Percentiles rank a stretch among this genome's conserved stretches.
Conservation (phyloP, 1,139 yeast species). For the Suhomyces guaymorum region DNA sequence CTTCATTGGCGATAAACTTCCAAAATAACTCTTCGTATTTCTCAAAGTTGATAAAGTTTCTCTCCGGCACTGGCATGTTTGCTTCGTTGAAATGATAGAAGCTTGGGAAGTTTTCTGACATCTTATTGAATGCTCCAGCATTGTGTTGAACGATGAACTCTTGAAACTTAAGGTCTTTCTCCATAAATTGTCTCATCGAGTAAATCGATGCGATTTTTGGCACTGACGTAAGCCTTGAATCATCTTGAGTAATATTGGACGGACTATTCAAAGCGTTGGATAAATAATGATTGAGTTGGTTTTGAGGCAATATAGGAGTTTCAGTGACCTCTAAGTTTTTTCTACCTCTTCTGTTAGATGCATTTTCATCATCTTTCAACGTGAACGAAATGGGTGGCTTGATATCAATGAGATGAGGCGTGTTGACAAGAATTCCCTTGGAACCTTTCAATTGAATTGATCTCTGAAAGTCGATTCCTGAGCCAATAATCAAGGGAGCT, state of each 20-base stretch:
- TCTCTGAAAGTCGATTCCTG: constrained; percentile 47
- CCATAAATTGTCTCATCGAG: constrained; percentile 53
- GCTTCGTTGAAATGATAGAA: constrained; percentile 14
- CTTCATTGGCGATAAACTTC: constrained; percentile 36
- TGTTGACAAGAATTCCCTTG: constrained; percentile 52
- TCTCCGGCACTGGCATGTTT: constrained; percentile 20
- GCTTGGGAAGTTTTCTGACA: constrained; percentile 12
- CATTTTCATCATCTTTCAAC: constrained; percentile 13
- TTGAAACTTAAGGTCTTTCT: constrained; percentile 48
- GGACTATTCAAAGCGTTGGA: constrained; percentile 19
- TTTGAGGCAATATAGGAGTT: constrained; percentile 28
- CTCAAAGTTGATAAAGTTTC: constrained; percentile 23
- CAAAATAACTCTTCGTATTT: constrained; percentile 51
- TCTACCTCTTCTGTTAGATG: constrained; percentile 18
- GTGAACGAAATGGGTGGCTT: constrained; percentile 30
- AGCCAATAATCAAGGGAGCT: constrained; percentile 44
- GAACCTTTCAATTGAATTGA: constrained; percentile 44
- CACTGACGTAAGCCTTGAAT: constrained; percentile 25
- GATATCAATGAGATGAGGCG: constrained; percentile 38
- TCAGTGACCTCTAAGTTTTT: constrained; percentile 20
- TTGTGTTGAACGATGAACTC: constrained; percentile 32
- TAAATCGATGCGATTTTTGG: constrained; percentile 45
- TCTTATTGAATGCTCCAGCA: constrained; percentile 18
- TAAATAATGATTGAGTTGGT: constrained; percentile 30
- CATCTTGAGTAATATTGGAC: constrained; percentile 29